Percentiles rank a stretch among this genome's conserved stretches.
Evolutionary conservation across 805 yeast genomes (phyloP).

Genomic region (Dipodascopsis uninucleata): DNA sequence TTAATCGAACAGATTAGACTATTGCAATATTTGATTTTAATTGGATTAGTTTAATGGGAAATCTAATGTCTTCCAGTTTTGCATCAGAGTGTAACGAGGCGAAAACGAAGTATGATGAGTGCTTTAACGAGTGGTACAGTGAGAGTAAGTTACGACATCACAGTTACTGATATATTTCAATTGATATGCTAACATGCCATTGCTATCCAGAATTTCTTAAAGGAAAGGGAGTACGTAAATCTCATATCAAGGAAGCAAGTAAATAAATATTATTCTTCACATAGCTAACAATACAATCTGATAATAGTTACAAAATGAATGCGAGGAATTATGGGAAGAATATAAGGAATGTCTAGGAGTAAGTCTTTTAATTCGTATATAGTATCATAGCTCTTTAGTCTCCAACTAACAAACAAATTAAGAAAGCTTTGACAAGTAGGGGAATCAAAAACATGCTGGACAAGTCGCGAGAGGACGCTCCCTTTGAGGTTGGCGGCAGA

Average conservation of each 20-base stretch:
- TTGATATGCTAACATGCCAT: background rate
- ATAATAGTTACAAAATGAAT: slow-evolving; percentile 65
- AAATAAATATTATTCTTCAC: background rate
- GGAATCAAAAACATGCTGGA: slow-evolving; percentile 81
- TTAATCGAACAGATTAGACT: background rate
- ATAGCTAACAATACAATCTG: too few relatives aligned
- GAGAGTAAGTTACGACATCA: slow-evolving; percentile 51
- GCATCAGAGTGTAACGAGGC: slow-evolving; percentile 95
- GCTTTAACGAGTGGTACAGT: slow-evolving; percentile 93
- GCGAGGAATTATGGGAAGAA: slow-evolving; percentile 82
- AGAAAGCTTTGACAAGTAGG: slow-evolving; percentile 58
- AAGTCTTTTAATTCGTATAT: slow-evolving; percentile 27
- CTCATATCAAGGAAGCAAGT: background rate
- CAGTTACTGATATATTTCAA: background rate
- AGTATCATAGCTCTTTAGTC: background rate
- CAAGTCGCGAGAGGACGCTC: slow-evolving; percentile 86
- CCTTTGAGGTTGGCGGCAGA: slow-evolving; percentile 68
- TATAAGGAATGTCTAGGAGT: slow-evolving; percentile 85
- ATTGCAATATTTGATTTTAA: background rate
- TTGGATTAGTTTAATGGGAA: slow-evolving; percentile 26
- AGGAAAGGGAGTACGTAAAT: slow-evolving; percentile 45
- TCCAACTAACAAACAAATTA: slow-evolving; percentile 2
- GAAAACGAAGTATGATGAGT: slow-evolving; percentile 82
- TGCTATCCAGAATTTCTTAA: slow-evolving; percentile 38
- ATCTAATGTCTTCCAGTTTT: slow-evolving; percentile 71